phyloP scores from a whole-genome alignment of 2,329 filamentous ascomycete genomes.

The Leptographium procerum region DNA sequence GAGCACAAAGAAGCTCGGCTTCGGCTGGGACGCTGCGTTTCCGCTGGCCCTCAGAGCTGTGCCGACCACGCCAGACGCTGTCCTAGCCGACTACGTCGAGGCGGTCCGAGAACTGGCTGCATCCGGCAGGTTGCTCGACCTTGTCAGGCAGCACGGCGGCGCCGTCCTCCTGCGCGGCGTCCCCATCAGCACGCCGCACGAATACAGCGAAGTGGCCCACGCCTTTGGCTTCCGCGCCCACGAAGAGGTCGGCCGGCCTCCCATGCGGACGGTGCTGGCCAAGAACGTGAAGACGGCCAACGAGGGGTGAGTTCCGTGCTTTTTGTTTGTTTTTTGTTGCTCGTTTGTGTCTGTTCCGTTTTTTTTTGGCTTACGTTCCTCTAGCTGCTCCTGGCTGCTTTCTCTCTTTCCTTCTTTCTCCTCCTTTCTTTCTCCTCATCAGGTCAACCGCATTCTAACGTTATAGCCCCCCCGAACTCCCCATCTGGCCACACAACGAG shows the following conservation, averaged over 20 bases:
- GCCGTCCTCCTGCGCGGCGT: constrained; percentile 16
- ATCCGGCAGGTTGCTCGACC: neutral
- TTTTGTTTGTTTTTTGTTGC: neutral
- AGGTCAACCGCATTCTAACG: neutral
- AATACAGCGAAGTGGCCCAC: constrained; percentile 18
- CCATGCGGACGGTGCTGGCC: constrained; percentile 15
- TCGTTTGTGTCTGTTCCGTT: too few relatives aligned
- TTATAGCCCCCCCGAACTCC: constrained; percentile 12
- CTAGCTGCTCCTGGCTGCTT: too few relatives aligned
- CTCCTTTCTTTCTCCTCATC: neutral
- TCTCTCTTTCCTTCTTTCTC: neutral
- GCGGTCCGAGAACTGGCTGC: neutral
- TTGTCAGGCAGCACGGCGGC: constrained; percentile 11
- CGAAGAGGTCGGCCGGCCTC: constrained; percentile 17
- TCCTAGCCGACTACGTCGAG: neutral
- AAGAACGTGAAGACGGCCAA: constrained; percentile 18
- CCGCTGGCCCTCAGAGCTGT: neutral
- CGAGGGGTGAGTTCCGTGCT: constrained; percentile 13
- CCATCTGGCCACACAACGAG: constrained; percentile 17
- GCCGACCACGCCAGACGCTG: too few relatives aligned
- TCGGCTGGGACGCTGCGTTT: neutral
- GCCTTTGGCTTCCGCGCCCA: constrained; percentile 17
- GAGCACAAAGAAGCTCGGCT: neutral
- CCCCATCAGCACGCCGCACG: constrained; percentile 11
- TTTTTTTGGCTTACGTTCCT: too few relatives aligned